phyloP scores from a whole-genome alignment of 2,329 filamentous ascomycete genomes.

The Talaromyces sp. region DNA sequence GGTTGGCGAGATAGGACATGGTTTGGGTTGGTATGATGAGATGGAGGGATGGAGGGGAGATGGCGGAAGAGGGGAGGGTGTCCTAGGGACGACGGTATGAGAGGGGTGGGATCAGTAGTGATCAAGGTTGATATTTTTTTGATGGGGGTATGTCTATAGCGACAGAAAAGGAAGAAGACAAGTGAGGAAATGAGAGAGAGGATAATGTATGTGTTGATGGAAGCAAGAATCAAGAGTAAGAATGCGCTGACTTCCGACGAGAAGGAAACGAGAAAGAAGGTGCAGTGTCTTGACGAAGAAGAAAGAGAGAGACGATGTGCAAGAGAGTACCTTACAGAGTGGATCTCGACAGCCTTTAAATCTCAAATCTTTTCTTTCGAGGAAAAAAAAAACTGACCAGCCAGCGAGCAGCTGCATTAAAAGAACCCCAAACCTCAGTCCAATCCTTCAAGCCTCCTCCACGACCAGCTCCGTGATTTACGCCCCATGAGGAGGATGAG shows the following conservation, averaged over 20 bases:
- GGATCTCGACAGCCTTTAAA: background rate
- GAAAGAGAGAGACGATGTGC: background rate
- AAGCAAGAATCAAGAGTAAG: background rate
- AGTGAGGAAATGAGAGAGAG: background rate
- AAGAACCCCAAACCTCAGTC: too few relatives aligned
- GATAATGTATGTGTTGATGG: background rate
- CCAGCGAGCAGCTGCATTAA: too few relatives aligned
- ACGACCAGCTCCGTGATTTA: background rate
- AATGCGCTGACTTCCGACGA: background rate
- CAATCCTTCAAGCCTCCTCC: background rate
- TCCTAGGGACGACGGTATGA: background rate
- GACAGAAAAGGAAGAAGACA: background rate
- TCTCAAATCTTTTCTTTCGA: too few relatives aligned
- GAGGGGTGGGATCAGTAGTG: background rate
- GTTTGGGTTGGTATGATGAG: background rate
- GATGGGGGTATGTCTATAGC: background rate
- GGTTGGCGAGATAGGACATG: background rate
- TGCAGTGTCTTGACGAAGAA: background rate
- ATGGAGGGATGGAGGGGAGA: background rate
- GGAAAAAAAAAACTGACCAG: background rate
- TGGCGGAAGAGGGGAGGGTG: too few relatives aligned
- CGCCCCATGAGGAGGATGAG: background rate
- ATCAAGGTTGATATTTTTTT: background rate
- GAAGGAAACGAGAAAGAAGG: background rate
- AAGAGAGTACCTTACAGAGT: background rate